Conservation (phyloP, 2,329 filamentous ascomycete genomes). For the Gaeumannomyces tritici region DNA sequence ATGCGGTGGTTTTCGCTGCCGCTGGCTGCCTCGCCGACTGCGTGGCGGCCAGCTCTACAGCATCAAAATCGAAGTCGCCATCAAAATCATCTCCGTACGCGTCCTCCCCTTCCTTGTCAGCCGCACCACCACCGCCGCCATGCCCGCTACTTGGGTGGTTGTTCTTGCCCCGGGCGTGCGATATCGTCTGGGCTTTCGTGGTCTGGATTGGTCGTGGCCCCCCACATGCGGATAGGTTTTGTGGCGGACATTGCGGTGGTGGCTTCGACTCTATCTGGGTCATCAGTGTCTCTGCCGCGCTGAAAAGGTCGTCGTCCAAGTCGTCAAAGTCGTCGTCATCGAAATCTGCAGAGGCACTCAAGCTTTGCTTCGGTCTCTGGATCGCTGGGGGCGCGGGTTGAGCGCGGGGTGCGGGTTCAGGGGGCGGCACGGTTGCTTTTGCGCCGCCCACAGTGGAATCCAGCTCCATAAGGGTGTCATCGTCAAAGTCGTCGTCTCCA, state of each 20-base stretch:
- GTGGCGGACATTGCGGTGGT: constrained; percentile 3
- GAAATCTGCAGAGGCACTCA: constrained; percentile 6
- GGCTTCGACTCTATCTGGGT: constrained; percentile 21
- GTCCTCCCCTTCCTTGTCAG: constrained; percentile 25
- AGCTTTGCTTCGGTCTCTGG: neutral
- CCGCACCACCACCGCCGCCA: neutral
- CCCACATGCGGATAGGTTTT: neutral
- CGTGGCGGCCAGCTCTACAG: constrained; percentile 62
- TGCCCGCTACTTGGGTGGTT: neutral
- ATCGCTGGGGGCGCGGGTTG: neutral
- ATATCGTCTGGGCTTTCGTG: neutral
- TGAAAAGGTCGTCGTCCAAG: constrained; percentile 51
- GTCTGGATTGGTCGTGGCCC: neutral
- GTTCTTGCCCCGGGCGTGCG: neutral
- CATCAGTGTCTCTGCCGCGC: constrained; percentile 33
- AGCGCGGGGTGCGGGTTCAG: neutral
- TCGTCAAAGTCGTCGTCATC: constrained; percentile 51
- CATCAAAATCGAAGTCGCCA: constrained; percentile 64
- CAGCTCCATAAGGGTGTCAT: constrained; percentile 46
- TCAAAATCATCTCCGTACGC: constrained; percentile 66
- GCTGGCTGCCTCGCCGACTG: constrained; percentile 40
- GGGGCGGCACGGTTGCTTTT: constrained; percentile 6
- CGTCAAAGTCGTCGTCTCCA: constrained; percentile 37
- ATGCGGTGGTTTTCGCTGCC: constrained; percentile 9
- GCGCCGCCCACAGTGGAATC: constrained; percentile 30